Conservation (phyloP, 139 green algal species). For the Chlorella ohadii region DNA sequence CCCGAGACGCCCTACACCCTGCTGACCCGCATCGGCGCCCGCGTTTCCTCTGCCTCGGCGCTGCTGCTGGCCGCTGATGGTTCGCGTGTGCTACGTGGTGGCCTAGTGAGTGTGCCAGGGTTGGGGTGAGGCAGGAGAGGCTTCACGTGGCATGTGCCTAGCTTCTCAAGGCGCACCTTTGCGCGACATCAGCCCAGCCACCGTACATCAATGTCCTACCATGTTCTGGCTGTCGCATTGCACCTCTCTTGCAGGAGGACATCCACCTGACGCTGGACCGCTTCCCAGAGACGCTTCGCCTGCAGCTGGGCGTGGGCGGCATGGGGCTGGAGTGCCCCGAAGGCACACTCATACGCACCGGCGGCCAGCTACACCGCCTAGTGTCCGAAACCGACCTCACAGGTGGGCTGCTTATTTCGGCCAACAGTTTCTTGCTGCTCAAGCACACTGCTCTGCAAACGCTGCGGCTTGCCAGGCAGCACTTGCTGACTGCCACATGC, state of each 20-base stretch:
- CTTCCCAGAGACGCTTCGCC: slow-evolving; percentile 63
- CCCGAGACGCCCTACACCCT: slow-evolving; percentile 67
- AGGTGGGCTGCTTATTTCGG: not conserved
- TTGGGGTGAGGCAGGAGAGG: no score
- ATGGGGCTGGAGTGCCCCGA: slow-evolving; percentile 69
- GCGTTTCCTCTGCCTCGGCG: slow-evolving; percentile 52
- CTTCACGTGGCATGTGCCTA: no score
- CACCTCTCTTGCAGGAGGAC: slow-evolving; percentile 16
- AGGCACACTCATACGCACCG: slow-evolving; percentile 74
- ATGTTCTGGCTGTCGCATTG: no score
- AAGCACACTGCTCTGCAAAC: no score
- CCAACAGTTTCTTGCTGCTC: no score
- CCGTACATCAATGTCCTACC: no score
- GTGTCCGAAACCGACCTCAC: slow-evolving; percentile 30
- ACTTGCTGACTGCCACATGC: no score
- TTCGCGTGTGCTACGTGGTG: slow-evolving; percentile 48
- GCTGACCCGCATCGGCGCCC: slow-evolving; percentile 45
- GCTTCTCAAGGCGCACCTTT: no score
- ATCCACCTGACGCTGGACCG: slow-evolving; percentile 38
- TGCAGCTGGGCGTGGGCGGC: slow-evolving; percentile 57
- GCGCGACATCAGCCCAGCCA: no score
- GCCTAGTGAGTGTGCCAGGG: slow-evolving; percentile 20
- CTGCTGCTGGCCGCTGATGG: slow-evolving; percentile 54
- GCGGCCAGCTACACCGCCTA: slow-evolving; percentile 32
- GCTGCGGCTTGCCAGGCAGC: no score